Evolutionary conservation across 2,329 filamentous ascomycete species (phyloP), one percentile per base, ranked within the genome.

Genomic region (Byssothecium circinans): DNA sequence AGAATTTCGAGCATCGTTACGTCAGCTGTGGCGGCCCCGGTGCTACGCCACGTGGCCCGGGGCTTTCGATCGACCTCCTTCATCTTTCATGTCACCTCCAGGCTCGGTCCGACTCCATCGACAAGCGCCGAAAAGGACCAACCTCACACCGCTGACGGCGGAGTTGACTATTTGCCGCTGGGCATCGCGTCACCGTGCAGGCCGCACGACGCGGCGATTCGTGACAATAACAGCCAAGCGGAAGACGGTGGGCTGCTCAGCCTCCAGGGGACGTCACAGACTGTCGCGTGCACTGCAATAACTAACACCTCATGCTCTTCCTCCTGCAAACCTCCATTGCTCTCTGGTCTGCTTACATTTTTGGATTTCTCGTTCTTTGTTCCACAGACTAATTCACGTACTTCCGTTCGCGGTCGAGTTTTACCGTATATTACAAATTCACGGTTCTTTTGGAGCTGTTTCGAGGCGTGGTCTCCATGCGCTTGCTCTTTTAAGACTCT

Each of bases 1-100:
- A 12, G 20, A 23, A 39, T 46, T 43, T 48, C 39, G 47, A 40
- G 47, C 45, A 30, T n/a, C n/a, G 41, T 38, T 44, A 41, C 46
- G 41, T 44, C 35, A 44, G 36, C 41, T 17, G 27, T 42, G 29
- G 39, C 27, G n/a, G 27, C 32, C 20, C 38, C 14, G 14, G 4
- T n/a, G 3, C 20, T 25, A 36, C 33, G 33, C 33, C 33, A 36
- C 33, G 10, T n/a, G n/a, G n/a, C n/a, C n/a, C n/a, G n/a, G n/a
- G n/a, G n/a, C n/a, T n/a, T n/a, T n/a, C n/a, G n/a, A n/a, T n/a
- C n/a, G n/a, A n/a, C n/a, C n/a, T n/a, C n/a, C n/a, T n/a, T n/a
- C n/a, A n/a, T n/a, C n/a, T n/a, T n/a, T n/a, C n/a, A n/a, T n/a
- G n/a, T n/a, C n/a, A n/a, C n/a, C n/a, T n/a, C n/a, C n/a, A n/a